Conservation (phyloP, 2,329 filamentous ascomycete genomes). For the Verticillium longisporum region DNA sequence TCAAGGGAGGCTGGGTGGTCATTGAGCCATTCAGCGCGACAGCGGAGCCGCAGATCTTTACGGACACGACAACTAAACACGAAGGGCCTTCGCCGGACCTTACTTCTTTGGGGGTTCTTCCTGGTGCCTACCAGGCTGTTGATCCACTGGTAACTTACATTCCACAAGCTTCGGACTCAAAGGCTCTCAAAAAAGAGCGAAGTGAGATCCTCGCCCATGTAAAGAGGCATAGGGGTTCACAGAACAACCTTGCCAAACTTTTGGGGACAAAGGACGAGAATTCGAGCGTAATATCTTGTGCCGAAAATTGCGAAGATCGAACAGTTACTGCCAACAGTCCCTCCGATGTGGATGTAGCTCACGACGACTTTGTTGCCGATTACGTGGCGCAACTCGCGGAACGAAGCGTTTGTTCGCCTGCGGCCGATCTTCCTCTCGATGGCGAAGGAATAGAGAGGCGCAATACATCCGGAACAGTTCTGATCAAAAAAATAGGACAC, state of each 20-base stretch:
- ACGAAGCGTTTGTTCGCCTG: too few relatives aligned
- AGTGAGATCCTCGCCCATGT: not conserved
- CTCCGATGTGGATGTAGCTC: too few relatives aligned
- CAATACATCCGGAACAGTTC: not conserved
- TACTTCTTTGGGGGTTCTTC: not conserved
- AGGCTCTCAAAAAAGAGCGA: not conserved
- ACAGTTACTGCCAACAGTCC: too few relatives aligned
- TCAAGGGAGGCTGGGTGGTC: not conserved
- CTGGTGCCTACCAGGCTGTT: not conserved
- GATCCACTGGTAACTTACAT: not conserved
- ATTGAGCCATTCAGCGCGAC: not conserved
- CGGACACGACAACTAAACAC: not conserved
- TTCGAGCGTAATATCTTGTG: not conserved
- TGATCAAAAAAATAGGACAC: not conserved
- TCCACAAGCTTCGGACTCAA: not conserved
- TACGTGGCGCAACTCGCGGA: too few relatives aligned
- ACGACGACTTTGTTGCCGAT: too few relatives aligned
- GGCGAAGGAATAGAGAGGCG: not conserved
- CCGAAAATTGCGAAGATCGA: not conserved
- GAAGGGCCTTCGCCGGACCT: not conserved
- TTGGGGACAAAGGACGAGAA: not conserved
- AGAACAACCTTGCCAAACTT: not conserved
- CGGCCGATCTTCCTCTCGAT: too few relatives aligned
- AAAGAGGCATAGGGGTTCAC: not conserved
- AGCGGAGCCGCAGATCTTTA: not conserved